Percentiles rank a stretch among this genome's conserved stretches.
phyloP scores from a whole-genome alignment of 2,329 filamentous ascomycete genomes.

The Cladophialophora psammophila region DNA sequence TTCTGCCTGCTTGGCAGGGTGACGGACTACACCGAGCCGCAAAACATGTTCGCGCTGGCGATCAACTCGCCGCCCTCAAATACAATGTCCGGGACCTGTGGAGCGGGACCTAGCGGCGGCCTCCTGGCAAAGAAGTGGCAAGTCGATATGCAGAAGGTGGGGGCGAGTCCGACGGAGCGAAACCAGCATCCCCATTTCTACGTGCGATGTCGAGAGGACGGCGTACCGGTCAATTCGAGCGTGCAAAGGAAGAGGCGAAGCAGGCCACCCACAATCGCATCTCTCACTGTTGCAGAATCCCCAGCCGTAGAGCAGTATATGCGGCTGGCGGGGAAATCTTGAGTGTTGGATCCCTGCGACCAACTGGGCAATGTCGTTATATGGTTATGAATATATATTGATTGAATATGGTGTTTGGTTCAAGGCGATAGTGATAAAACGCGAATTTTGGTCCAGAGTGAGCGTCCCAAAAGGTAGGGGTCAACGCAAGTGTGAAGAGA shows the following conservation, averaged over 20 bases:
- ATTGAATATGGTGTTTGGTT: too few relatives aligned
- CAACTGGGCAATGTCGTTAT: background rate
- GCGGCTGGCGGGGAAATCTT: slow-evolving; percentile 8
- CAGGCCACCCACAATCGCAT: slow-evolving; percentile 7
- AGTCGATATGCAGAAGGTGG: slow-evolving; percentile 55
- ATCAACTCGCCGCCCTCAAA: slow-evolving; percentile 59
- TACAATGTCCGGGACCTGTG: slow-evolving; percentile 62
- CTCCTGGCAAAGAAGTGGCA: slow-evolving; percentile 58
- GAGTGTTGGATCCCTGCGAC: background rate
- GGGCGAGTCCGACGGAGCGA: slow-evolving; percentile 39
- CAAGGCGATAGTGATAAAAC: too few relatives aligned
- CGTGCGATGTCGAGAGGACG: slow-evolving; percentile 29
- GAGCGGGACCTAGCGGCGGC: slow-evolving; percentile 60
- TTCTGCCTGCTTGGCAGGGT: slow-evolving; percentile 64
- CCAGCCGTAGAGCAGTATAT: slow-evolving; percentile 20
- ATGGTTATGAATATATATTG: too few relatives aligned
- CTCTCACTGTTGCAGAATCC: slow-evolving; percentile 11
- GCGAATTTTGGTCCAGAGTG: too few relatives aligned
- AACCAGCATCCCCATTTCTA: slow-evolving; percentile 35
- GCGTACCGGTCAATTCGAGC: slow-evolving; percentile 1
- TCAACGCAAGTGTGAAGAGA: too few relatives aligned
- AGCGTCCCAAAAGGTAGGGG: too few relatives aligned
- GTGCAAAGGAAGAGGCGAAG: slow-evolving; percentile 5
- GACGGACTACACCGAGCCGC: slow-evolving; percentile 79
- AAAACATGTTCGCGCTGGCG: slow-evolving; percentile 75